Base-by-base conservation (phyloP, 1,139 yeast species). In the Yamadazyma epiphylla region DNA sequence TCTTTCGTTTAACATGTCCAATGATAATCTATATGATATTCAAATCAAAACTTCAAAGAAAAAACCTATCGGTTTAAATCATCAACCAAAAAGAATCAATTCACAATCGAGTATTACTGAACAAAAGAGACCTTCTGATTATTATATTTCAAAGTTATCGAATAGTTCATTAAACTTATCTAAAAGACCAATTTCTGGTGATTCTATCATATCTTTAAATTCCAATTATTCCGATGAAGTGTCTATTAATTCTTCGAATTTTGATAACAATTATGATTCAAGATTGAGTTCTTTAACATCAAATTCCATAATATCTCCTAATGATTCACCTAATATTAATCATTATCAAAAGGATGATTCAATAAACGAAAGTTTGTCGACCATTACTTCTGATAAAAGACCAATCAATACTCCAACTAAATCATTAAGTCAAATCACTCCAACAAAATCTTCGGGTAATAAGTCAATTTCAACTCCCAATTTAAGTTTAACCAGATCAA, bases 81-180 rank as follows among this genome's bases (percentile, higher is more conserved):
- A 13, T 14, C 42, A 35, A 17, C 38, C 36, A 9, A 38, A 28
- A 36, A 35, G 43, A 32, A 42, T 36, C 24, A 41, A 25, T 27
- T 36, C 41, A 38, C 44, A 22, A 32, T 35, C 57, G 5, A 44
- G 49, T 3, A 34, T 49, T n/a, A 45, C 37, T 25, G 64, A 55
- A 19, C 39, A 32, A n/a, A 64, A 64, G 37, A 45, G 73, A 25
- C 74, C 74, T 1, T 65, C 72, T 23, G 72, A 66, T 41, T 65
- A 64, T 42, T 67, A 55, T 38, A 55, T 64, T 25, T 59, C 58
- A 30, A 62, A 60, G 35, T 41, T 64, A 27, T 50, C 42, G 21
- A 39, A 29, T 24, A 38, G 41, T 19, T 31, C 41, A 13, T 24
- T 46, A 2, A 38, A 37, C 21, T 35, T 41, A 25, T 26, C 39